These are phyloP conservation scores for Termitomyces sp. DNA, from an alignment of 768 basidiomycete species.

Conservation along the genomic window DNA sequence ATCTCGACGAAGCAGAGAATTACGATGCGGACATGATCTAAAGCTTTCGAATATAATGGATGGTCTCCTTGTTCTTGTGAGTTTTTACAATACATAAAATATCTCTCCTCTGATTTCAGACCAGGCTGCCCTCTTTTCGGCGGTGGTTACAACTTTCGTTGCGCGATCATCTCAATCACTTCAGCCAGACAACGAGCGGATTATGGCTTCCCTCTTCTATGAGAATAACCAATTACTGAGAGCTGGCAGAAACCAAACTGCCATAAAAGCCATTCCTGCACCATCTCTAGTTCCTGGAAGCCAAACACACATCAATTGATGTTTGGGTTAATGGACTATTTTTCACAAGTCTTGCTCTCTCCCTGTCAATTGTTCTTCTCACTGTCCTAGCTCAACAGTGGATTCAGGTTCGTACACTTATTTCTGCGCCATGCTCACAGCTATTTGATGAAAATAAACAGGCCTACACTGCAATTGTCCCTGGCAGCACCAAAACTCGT, in stretches of 20 bases:
- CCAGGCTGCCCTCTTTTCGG: slow-evolving; percentile 20
- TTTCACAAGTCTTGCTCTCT: not conserved
- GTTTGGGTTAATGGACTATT: not conserved
- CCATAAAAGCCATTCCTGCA: not conserved
- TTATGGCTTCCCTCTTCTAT: not conserved
- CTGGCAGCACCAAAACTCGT: not conserved
- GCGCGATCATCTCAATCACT: slow-evolving; percentile 10
- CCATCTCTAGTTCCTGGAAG: not conserved
- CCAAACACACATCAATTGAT: not conserved
- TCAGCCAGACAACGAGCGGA: slow-evolving; percentile 7
- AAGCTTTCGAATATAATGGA: slow-evolving; percentile 14
- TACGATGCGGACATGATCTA: slow-evolving; percentile 12
- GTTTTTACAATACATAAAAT: not conserved
- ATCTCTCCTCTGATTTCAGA: slow-evolving; percentile 5
- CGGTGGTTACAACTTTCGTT: slow-evolving; percentile 17
- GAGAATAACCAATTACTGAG: not conserved
- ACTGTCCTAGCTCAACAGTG: not conserved
- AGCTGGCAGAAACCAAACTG: not conserved
- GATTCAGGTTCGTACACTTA: not conserved
- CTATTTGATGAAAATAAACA: not conserved
- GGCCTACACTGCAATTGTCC: not conserved
- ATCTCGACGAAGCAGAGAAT: slow-evolving; percentile 13
- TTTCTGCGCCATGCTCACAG: not conserved
- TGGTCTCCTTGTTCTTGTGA: slow-evolving; percentile 6
- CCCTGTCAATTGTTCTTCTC: not conserved